Base-by-base conservation (phyloP, 2,329 filamentous ascomycete species). In the Davidsoniella australis region DNA sequence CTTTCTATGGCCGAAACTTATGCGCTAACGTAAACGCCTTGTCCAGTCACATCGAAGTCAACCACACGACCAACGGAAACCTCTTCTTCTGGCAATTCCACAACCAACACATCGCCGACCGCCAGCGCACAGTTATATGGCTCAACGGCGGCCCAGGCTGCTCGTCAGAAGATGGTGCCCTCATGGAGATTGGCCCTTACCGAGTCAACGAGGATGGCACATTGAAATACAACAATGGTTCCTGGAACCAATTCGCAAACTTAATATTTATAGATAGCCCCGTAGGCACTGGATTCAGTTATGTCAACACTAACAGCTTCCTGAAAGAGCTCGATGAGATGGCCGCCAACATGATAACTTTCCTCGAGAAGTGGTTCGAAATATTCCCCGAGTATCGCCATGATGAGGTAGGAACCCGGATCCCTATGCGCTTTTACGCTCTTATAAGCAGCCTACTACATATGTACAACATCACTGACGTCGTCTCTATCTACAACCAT, bases 11-110 rank as follows among this genome's bases (percentile, higher is more conserved):
- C 4, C 12, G 29, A 33, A 33, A 33, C 29, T 12, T 9, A 10
- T 33, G 29, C 29, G 29, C 29, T 33, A 33, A 41, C n/a, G 5
- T 9, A 43, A 10, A 43, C 18, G 12, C 37, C 7, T 20, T 47
- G 24, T 23, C 20, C 61, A 94, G 87, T 49, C 91, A 98, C 68
- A 82, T 98, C 63, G 88, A 96, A 66, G 74, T 98, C 59, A 83
- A 80, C 33, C 76, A 82, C 17, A 80, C 86, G 56, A 76, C 82
- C 62, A 86, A 96, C 62, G 89, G 86, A 57, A 94, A 96, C 64
- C 68, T 98, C 16, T 98, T 96, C 71, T 98, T 98, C 71, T 98
- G 91, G 91, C 85, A 95, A 60, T 95, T 85, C 62, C 79, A 94
- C 62, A 96, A 96, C 62, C 76, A 85, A 57, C 91, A 98, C 63